phyloP scores from a whole-genome alignment of 2,329 filamentous ascomycete genomes.

The Penicillium sclerotigenum region DNA sequence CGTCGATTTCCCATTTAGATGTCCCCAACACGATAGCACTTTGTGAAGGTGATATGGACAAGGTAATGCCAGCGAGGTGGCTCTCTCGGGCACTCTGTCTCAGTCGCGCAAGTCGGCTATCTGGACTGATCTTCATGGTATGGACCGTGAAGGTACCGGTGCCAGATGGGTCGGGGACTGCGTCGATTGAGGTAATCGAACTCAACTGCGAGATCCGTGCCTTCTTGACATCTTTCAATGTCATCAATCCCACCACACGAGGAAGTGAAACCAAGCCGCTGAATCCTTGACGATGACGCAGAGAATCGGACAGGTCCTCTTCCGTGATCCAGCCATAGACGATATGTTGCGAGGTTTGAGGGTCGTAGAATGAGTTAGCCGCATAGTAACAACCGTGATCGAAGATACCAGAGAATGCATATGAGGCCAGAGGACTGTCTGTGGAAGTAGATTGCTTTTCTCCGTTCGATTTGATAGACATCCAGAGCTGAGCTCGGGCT shows the following conservation, averaged over 20 bases:
- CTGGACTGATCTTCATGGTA: conserved; percentile 43
- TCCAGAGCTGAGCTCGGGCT: conserved; percentile 44
- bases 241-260: conserved; percentile 43
- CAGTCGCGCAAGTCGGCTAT: conserved; percentile 27
- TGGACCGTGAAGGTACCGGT: conserved; percentile 39
- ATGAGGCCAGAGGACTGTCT: conserved; percentile 28
- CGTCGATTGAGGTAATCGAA: conserved; percentile 45
- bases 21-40: conserved; percentile 11
- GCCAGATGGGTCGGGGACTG: conserved; percentile 12
- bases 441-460: not conserved
- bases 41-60: conserved; percentile 4
- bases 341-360: conserved; percentile 40
- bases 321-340: conserved; percentile 53
- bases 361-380: conserved; percentile 50
- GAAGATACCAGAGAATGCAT: conserved; percentile 46
- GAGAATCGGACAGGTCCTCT: conserved; percentile 47
- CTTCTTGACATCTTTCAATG: conserved; percentile 36
- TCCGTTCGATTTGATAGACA: conserved; percentile 36
- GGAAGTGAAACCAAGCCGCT: conserved; percentile 50
- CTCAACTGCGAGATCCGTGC: conserved; percentile 38
- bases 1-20: conserved; percentile 26
- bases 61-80: not conserved
- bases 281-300: conserved; percentile 49
- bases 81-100: conserved; percentile 22
- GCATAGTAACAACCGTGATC: conserved; percentile 52